Evolutionary conservation across 2,329 filamentous ascomycete species (phyloP), one percentile per base, ranked within the genome.

Genomic region (Fonsecaea nubica): DNA sequence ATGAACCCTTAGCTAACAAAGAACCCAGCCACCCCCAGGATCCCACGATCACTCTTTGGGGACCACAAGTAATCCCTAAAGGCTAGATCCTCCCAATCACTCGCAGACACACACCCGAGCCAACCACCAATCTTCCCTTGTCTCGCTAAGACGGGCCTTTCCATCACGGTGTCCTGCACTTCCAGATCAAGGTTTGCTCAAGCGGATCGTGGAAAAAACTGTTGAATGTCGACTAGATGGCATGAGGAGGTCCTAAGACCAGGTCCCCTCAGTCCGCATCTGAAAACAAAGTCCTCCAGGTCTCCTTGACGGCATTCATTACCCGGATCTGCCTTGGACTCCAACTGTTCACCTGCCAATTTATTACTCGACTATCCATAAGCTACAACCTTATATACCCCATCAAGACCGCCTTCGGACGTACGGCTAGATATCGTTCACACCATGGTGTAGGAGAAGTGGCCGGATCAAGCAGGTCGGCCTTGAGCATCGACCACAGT

Each of bases 111-210:
- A 50, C 45, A 50, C 18, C 18, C 45, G 45, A 50, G 25, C 45
- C 45, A 50, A 50, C 45, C 45, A 50, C 21, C 45, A 25, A 50
- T 25, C 21, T 50, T 25, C 45, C 45, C 13, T 50, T 50, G 45
- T 13, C 45, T 50, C 45, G 45, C 45, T 25, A 50, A 50, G 18
- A 50, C 45, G 45, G 45, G 15, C 18, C 45, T 25, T 25, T 50
- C 45, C 45, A 50, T 50, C 40, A 45, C 4, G 40, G n/a, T 45
- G 21, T 45, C 40, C 45, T 50, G 45, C 45, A 25, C 18, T 50
- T 50, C 18, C 45, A 50, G 45, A 50, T 50, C 45, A 50, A 18
- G 45, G 18, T 50, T 25, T 50, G 45, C 45, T n/a, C 18, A 25
- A 50, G 45, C 45, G 45, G 45, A 4, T 25, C 21, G 18, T 10